Evolutionary conservation across 139 green algal genomes (phyloP).

Genomic region (Asterochloris sp.): DNA sequence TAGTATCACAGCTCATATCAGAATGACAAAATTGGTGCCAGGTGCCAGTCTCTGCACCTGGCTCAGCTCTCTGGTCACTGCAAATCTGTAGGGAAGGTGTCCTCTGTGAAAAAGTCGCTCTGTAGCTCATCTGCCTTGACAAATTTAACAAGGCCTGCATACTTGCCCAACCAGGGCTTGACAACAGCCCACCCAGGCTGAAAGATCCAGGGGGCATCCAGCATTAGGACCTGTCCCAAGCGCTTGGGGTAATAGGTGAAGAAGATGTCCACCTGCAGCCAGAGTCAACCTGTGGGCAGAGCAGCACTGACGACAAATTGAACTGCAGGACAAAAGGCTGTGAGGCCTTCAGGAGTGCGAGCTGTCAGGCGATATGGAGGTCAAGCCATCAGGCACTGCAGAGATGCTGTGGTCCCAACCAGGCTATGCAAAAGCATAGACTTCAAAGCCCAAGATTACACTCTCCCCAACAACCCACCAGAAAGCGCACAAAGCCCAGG

Average conservation of each 20-base stretch:
- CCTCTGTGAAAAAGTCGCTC: constrained; percentile 68
- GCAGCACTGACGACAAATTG: too few relatives aligned
- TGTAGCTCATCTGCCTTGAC: constrained; percentile 56
- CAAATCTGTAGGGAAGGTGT: constrained; percentile 64
- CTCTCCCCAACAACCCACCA: constrained; percentile 47
- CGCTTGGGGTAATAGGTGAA: constrained; percentile 93
- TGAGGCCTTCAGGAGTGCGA: background rate
- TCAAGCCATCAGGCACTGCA: background rate
- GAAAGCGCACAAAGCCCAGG: constrained; percentile 81
- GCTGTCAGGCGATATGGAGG: background rate
- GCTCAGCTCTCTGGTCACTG: background rate
- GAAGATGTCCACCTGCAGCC: constrained; percentile 78
- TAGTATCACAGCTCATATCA: too few relatives aligned
- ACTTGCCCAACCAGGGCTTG: constrained; percentile 83
- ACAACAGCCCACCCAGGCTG: constrained; percentile 82
- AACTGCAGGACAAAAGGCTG: too few relatives aligned
- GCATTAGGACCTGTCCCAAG: constrained; percentile 86
- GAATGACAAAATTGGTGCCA: too few relatives aligned
- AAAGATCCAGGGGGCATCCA: constrained; percentile 95
- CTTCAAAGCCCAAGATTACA: background rate
- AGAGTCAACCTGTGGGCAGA: background rate
- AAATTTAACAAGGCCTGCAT: constrained; percentile 71
- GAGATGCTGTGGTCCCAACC: background rate
- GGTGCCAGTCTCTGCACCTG: too few relatives aligned
- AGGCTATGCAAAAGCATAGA: background rate